Evolutionary conservation across 345 rosid species (phyloP).

Genomic region (Melaleuca quinquenervia): DNA sequence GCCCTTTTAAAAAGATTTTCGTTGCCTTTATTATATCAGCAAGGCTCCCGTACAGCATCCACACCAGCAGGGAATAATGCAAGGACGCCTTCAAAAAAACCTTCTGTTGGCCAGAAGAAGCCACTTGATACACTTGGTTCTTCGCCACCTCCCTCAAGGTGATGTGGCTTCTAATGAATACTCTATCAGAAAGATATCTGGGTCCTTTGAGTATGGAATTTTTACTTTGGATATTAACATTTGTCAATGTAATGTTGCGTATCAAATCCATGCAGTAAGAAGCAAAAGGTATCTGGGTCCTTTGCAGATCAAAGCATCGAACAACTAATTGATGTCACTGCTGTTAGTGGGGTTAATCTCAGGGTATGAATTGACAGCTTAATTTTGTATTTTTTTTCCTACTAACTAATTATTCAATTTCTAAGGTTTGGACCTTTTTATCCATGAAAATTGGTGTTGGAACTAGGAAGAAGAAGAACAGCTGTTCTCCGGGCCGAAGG

Average conservation of each 20-base stretch:
- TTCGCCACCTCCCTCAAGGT: slow-evolving; percentile 71
- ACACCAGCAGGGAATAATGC: slow-evolving; percentile 43
- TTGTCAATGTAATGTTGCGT: not conserved
- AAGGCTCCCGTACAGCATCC: slow-evolving; percentile 45
- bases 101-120: slow-evolving; percentile 77
- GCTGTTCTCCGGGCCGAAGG: slow-evolving; percentile 71
- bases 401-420: not conserved
- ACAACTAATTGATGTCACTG: slow-evolving; percentile 97
- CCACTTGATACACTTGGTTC: slow-evolving; percentile 82
- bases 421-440: not conserved
- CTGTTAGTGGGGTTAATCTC: slow-evolving; percentile 98
- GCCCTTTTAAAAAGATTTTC: not conserved
- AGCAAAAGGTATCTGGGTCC: slow-evolving; percentile 75
- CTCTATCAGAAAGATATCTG: not conserved
- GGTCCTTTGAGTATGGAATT: not conserved
- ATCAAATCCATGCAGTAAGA: slow-evolving; percentile 50
- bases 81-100: slow-evolving; percentile 58
- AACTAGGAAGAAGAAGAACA: slow-evolving; percentile 97
- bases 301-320: slow-evolving; percentile 91
- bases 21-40: not conserved
- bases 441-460: not conserved
- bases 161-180: not conserved
- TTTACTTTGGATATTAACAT: not conserved
- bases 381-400: not conserved
- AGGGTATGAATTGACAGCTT: slow-evolving; percentile 38